Conservation (phyloP, 352 stramenopile genomes). For the Globisporangium barbulae region DNA sequence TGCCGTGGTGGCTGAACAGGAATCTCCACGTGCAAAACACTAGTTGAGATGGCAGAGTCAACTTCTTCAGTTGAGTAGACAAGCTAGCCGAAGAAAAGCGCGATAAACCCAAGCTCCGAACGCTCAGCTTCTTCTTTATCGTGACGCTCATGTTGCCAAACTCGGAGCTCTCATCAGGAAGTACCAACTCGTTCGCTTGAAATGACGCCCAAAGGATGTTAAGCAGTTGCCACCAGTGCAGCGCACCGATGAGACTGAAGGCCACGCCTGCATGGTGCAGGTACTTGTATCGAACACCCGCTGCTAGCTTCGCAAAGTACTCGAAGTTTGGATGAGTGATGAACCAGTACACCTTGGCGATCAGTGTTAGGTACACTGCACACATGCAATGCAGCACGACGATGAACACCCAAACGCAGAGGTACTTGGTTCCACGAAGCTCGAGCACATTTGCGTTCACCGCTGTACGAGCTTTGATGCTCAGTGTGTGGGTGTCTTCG, state of each 20-base stretch:
- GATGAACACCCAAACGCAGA: background rate
- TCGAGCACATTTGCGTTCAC: background rate
- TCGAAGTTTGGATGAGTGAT: conserved; percentile 3
- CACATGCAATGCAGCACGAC: background rate
- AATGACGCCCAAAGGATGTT: background rate
- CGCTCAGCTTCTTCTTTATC: background rate
- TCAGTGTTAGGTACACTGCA: conserved; percentile 8
- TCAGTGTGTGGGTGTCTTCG: background rate
- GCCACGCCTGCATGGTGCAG: background rate
- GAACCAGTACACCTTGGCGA: background rate
- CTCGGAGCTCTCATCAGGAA: background rate
- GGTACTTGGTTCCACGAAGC: background rate
- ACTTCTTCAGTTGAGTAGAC: background rate
- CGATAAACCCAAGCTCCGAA: background rate
- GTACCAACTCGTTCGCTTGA: background rate
- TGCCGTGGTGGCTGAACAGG: background rate
- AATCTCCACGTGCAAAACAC: background rate
- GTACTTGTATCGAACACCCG: conserved; percentile 1
- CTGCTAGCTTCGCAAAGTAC: conserved; percentile 4
- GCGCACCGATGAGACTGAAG: background rate
- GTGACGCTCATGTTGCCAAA: background rate
- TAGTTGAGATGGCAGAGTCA: background rate
- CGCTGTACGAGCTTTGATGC: background rate
- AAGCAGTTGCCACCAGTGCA: conserved; percentile 9
- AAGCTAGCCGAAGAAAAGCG: background rate